phyloP scores from a whole-genome alignment of 306 rosid genomes.

The Fagus sylvatica region DNA sequence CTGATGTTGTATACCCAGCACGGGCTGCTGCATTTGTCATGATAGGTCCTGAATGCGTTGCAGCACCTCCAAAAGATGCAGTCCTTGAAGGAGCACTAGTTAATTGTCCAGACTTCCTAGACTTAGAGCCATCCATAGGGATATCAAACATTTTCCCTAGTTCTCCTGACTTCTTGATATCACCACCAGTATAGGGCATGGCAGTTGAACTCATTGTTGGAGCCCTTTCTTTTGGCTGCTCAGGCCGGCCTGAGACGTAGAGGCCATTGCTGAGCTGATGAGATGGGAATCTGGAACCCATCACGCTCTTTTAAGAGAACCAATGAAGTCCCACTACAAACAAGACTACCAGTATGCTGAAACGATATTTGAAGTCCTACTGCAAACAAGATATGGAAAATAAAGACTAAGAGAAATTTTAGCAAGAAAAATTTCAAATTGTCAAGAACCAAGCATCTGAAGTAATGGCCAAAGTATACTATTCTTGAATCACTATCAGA shows the following conservation, averaged over 20 bases:
- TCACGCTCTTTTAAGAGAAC: constrained; percentile 43
- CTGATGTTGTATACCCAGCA: constrained; percentile 66
- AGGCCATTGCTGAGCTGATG: constrained; percentile 99
- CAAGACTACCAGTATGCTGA: constrained; percentile 14
- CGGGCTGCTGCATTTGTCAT: constrained; percentile 75
- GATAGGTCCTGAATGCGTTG: constrained; percentile 94
- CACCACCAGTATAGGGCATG: constrained; percentile 98
- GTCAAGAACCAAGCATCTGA: neutral
- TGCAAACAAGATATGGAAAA: constrained; percentile 35
- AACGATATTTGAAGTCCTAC: constrained; percentile 34
- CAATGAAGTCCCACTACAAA: constrained; percentile 24
- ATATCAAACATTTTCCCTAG: constrained; percentile 98
- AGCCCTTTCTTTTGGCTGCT: constrained; percentile 92
- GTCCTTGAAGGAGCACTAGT: constrained; percentile 75
- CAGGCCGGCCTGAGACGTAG: constrained; percentile 98
- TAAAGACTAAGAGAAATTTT: neutral
- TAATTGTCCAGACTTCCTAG: constrained; percentile 91
- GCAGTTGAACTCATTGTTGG: constrained; percentile 95
- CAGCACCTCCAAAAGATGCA: constrained; percentile 94
- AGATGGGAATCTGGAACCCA: constrained; percentile 98
- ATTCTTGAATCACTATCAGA: neutral
- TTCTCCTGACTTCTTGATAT: constrained; percentile 92
- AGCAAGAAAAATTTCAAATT: neutral
- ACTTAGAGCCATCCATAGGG: constrained; percentile 84
- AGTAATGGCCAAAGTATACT: neutral